Evolutionary conservation across 1,139 yeast genomes (phyloP), one percentile per base, ranked within the genome.

Genomic region (Geotrichum armillariae): DNA sequence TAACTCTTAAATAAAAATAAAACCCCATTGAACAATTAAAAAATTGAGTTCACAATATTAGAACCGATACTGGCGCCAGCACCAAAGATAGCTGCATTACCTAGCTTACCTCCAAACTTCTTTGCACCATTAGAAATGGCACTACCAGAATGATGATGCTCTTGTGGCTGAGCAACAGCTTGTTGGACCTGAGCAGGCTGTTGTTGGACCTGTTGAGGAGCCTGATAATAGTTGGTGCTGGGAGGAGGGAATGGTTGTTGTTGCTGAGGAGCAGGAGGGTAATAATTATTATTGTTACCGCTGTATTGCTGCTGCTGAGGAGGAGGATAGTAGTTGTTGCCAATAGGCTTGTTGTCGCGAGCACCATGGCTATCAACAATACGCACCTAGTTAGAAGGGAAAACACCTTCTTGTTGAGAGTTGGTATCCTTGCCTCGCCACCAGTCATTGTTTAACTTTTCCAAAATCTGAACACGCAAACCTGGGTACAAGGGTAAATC

Each of bases 21-120:
- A n/a, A n/a, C n/a, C n/a, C n/a, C n/a, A n/a, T n/a, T n/a, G n/a
- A n/a, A n/a, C n/a, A 25, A 11, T 48, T 76, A 88, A 60, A 90
- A 86, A 55, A 91, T 90, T 41, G 89, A 80, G 71, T 91, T 85
- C 55, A 93, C 89, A 50, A 93, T 58, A 64, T 91, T 93, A 47
- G 91, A 78, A 62, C 98, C 98, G 51, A 91, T 75, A 1, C 96
- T 85, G 41, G 98, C 96, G 74, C 98, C 99, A 14, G 97, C 98
- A 69, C 97, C 98, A 60, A 89, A 91, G 53, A 91, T 81, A 29
- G 95, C 95, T 5, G 97, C 96, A 61, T 89, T 84, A 50, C 97
- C 97, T 50, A 91, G 72, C 69, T 87, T 85, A 53, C 86, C 76
- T 17, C 97, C 97, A 60, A 88, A 80, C 65, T 78, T 84, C 67